Conservation (phyloP, 148 eudicot species). For the Cornus kousa region DNA sequence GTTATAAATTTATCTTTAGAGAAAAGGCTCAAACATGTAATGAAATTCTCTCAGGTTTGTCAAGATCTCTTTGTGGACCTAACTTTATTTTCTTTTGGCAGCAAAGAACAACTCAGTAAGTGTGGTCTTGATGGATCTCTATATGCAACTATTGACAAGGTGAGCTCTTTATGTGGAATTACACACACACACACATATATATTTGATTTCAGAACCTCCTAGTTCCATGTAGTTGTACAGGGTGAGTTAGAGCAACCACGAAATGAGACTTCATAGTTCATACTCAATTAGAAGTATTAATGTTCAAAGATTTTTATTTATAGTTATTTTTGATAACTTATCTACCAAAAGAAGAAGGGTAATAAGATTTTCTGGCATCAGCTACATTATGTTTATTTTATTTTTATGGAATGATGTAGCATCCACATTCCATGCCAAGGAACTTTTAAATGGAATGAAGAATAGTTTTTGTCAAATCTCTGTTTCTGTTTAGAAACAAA, state of each 20-base stretch:
- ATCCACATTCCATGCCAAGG: not conserved
- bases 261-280: not conserved
- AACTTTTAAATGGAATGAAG: not conserved
- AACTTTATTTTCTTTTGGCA: slow-evolving; percentile 27
- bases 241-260: not conserved
- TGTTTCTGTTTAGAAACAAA: no score
- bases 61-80: slow-evolving; percentile 4
- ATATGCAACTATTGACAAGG: slow-evolving; percentile 81
- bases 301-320: not conserved
- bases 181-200: no score
- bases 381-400: not conserved
- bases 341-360: no score
- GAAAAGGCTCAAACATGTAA: not conserved
- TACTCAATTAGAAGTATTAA: not conserved
- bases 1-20: no score
- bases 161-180: slow-evolving; percentile 17
- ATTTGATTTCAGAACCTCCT: slow-evolving; percentile 1
- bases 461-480: not conserved
- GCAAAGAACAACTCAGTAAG: slow-evolving; percentile 72
- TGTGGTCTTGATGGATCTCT: slow-evolving; percentile 78
- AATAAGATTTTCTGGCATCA: not conserved
- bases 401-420: not conserved
- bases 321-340: no score
- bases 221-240: slow-evolving; percentile 1
- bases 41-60: not conserved